Evolutionary conservation across 2,329 filamentous ascomycete genomes (phyloP).

Genomic region (Alternaria dauci): DNA sequence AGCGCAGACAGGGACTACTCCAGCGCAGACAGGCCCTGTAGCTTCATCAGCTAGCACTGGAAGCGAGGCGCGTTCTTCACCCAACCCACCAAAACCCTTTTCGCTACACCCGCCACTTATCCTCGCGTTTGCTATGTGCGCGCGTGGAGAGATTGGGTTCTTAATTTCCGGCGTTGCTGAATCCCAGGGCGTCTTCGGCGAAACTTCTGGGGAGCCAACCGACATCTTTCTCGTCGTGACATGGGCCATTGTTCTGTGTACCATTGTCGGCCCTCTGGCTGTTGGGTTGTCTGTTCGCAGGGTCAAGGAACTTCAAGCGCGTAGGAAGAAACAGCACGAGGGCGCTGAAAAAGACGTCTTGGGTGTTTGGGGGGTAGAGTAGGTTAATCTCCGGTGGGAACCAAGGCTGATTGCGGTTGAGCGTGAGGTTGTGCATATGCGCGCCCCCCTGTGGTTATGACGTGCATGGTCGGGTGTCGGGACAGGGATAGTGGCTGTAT

Average conservation of each 20-base stretch:
- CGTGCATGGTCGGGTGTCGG: conserved; percentile 1
- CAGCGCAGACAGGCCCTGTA: background rate
- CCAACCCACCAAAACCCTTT: conserved; percentile 56
- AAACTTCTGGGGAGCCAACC: conserved; percentile 37
- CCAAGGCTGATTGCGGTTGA: background rate
- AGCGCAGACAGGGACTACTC: background rate
- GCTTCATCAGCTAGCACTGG: conserved; percentile 6
- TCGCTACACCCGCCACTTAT: conserved; percentile 74
- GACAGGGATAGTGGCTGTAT: conserved; percentile 4
- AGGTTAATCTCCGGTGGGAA: conserved; percentile 7
- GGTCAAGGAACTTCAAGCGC: conserved; percentile 53
- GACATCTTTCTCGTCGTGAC: conserved; percentile 63
- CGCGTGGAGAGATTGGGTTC: conserved; percentile 82
- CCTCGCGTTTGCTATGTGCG: conserved; percentile 74
- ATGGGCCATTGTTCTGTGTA: conserved; percentile 67
- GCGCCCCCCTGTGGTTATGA: conserved; percentile 2
- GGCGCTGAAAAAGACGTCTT: conserved; percentile 53
- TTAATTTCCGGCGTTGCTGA: conserved; percentile 75
- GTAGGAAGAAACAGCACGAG: conserved; percentile 40
- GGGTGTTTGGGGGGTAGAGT: conserved; percentile 56
- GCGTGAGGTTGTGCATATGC: background rate
- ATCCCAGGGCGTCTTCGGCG: conserved; percentile 58
- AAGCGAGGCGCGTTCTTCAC: conserved; percentile 23
- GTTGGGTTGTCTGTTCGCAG: conserved; percentile 61
- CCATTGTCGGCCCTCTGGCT: conserved; percentile 62